These are phyloP conservation scores for Cornus suecica DNA, from an alignment of 148 eudicot genomes.

Conservation along the genomic window DNA sequence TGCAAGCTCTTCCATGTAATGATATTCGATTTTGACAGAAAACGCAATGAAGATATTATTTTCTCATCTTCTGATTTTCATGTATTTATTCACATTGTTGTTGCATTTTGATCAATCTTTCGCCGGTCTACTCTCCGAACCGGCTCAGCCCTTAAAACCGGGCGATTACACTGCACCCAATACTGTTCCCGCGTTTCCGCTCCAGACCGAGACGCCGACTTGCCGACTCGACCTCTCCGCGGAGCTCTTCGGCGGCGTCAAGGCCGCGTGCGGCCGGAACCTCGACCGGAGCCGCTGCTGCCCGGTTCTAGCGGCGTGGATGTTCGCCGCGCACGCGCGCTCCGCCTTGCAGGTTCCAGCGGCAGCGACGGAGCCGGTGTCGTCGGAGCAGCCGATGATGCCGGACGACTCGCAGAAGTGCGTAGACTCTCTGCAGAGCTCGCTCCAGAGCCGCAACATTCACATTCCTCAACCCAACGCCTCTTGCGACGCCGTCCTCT, in stretches of 20 bases:
- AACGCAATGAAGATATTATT: neutral
- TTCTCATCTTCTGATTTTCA: neutral
- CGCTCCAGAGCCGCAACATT: slow-evolving; percentile 52
- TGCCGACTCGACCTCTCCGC: slow-evolving; percentile 77
- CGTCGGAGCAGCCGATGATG: slow-evolving; percentile 71
- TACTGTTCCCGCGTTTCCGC: slow-evolving; percentile 77
- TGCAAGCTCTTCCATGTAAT: neutral
- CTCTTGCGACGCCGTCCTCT: slow-evolving; percentile 75
- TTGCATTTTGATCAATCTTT: slow-evolving; percentile 13
- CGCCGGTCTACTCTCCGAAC: slow-evolving; percentile 56
- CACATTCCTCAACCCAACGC: slow-evolving; percentile 65
- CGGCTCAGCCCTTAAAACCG: slow-evolving; percentile 58
- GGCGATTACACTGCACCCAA: slow-evolving; percentile 38
- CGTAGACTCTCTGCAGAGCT: slow-evolving; percentile 71
- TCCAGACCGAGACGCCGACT: slow-evolving; percentile 42
- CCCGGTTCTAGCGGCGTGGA: slow-evolving; percentile 88
- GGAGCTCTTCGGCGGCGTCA: slow-evolving; percentile 92
- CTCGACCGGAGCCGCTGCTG: slow-evolving; percentile 85
- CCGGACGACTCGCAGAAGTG: slow-evolving; percentile 94
- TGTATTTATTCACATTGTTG: neutral
- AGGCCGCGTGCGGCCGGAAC: slow-evolving; percentile 57
- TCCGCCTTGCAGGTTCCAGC: slow-evolving; percentile 56
- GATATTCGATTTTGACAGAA: neutral
- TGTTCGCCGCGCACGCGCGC: slow-evolving; percentile 80
- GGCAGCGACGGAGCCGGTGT: slow-evolving; percentile 37